A percentile compares a stretch with the other conserved stretches of the same genome.
phyloP scores from a whole-genome alignment of 495 filamentous ascomycete species.

The Hyaloscypha bicolor region DNA sequence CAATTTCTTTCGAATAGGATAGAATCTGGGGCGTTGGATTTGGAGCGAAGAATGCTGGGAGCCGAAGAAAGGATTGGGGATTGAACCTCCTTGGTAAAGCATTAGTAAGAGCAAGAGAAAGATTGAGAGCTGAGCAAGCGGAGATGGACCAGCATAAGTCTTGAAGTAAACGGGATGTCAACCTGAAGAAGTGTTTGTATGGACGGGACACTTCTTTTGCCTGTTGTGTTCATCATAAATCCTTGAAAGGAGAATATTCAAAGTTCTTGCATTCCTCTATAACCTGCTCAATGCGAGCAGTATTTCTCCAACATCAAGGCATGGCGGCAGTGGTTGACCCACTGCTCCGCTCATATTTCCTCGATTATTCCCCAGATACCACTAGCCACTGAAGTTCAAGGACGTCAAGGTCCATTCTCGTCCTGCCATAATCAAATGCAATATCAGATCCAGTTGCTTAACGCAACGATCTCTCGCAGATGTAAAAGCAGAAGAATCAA shows the following conservation, averaged over 20 bases:
- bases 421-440: constrained; percentile 26
- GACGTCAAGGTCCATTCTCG: constrained; percentile 18
- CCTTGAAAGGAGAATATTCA: neutral
- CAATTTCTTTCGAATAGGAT: too few species aligned
- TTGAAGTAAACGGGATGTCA: neutral
- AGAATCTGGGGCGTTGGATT: constrained; percentile 34
- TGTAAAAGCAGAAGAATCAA: constrained; percentile 21
- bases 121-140: constrained; percentile 21
- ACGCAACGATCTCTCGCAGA: constrained; percentile 19
- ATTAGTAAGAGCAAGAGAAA: constrained; percentile 25
- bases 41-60: constrained; percentile 47
- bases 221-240: neutral
- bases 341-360: neutral
- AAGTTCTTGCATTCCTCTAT: constrained; percentile 10
- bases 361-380: neutral
- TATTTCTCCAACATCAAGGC: neutral
- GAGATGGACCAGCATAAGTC: neutral
- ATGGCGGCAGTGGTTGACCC: constrained; percentile 5
- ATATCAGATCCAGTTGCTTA: constrained; percentile 8
- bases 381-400: constrained; percentile 9
- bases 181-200: neutral
- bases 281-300: neutral
- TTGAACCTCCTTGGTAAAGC: constrained; percentile 66
- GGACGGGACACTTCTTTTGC: neutral
- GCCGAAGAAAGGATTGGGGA: constrained; percentile 58